Base-by-base conservation (phyloP, 2,329 filamentous ascomycete genomes). In the Lasiodiplodia citricola region DNA sequence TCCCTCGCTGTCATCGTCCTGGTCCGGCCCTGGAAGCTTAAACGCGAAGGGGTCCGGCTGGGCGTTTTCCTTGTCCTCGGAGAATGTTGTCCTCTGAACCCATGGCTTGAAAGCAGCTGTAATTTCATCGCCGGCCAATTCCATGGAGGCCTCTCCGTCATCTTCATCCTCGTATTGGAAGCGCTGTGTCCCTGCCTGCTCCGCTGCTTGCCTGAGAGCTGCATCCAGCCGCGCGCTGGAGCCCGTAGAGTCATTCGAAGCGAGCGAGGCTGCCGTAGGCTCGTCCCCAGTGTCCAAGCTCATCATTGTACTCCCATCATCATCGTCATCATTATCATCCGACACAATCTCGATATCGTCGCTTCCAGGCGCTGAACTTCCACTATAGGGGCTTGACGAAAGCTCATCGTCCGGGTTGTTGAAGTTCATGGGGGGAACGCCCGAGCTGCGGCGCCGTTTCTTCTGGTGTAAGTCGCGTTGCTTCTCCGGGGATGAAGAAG, bases 351-450 rank as follows among this genome's bases (percentile, higher is more conserved):
- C 87, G 23, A 85, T 84, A 1, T 84, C 85, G 68, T 85, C 83
- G 66, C 80, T 82, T 14, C 79, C 81, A 23, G 69, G 72, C 6
- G 73, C 73, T 10, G 78, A 72, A 73, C 80, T 60, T 56, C 84
- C 87, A 72, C 93, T 95, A 75, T 92, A 91, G 10, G 94, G 88
- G 69, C 92, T 96, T 0, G 93, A 96, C 16, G 92, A 93, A 68
- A 90, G 86, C 63, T 91, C 87, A 64, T 84, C 83, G 21, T 91
- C 89, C 0, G 86, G 85, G 70, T 90, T 87, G 73, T 90, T 87
- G 74, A 90, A 89, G 74, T 89, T 87, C 77, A 88, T 85, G 0
- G 87, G 84, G 7, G 88, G 85, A n/a, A 89, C 87, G 1, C 85
- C 90, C 6, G 91, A 93, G 78, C 88, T 91, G 71, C 90, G 83